Evolutionary conservation across 73 alveolate species (phyloP).

Genomic region (Diophrys appendiculata): DNA sequence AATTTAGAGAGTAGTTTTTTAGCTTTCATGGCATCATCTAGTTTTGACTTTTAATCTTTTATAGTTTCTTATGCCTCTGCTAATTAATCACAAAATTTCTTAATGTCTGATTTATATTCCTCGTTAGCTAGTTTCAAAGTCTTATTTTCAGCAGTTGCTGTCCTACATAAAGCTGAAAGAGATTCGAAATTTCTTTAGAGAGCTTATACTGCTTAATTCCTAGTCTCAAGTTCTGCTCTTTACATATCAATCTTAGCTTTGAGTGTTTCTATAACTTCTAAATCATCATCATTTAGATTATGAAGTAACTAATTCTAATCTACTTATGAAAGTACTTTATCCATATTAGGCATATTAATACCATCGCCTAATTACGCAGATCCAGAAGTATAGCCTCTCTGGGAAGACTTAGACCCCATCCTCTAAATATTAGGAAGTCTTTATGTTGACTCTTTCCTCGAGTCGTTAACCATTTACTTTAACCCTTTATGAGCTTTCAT

Average conservation of each 20-base stretch:
- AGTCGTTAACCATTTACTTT: conserved; percentile 35
- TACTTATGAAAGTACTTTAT: background rate
- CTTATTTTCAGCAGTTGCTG: conserved; percentile 32
- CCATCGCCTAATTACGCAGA: background rate
- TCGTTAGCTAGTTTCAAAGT: conserved; percentile 15
- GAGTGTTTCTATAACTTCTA: background rate
- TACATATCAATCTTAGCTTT: background rate
- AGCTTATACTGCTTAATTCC: conserved; percentile 40
- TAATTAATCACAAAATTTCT: conserved; percentile 16
- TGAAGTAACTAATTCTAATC: background rate
- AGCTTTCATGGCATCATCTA: conserved; percentile 11
- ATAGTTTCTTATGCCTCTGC: background rate
- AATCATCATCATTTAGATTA: background rate
- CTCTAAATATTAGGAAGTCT: background rate
- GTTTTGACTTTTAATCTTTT: conserved; percentile 2
- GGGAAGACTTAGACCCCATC: background rate
- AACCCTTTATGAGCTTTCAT: conserved; percentile 14
- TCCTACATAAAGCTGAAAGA: conserved; percentile 28
- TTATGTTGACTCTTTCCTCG: conserved; percentile 20
- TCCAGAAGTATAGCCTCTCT: background rate
- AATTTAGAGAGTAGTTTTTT: conserved; percentile 21
- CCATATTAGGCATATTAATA: background rate
- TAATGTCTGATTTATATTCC: conserved; percentile 16
- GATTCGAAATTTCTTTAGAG: conserved; percentile 38
- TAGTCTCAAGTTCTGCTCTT: conserved; percentile 17